These are phyloP conservation scores for Sporisorium sorghi DNA, from an alignment of 1,284 basidiomycete genomes.

Conservation along the genomic window DNA sequence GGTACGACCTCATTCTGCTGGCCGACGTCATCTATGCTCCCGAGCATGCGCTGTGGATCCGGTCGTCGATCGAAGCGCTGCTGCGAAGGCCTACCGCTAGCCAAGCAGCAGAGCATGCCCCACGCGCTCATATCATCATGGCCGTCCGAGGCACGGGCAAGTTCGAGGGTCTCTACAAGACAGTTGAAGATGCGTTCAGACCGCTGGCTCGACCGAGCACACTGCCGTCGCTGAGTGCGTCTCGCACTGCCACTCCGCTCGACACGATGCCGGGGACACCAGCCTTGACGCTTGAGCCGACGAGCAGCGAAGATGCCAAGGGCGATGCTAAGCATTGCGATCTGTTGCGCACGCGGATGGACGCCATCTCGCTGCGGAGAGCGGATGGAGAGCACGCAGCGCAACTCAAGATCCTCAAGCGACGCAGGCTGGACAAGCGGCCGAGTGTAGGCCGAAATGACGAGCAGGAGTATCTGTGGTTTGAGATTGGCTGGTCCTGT, in stretches of 20 bases:
- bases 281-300: constrained; percentile 2
- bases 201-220: neutral
- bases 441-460: constrained; percentile 37
- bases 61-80: constrained; percentile 39
- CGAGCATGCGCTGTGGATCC: constrained; percentile 46
- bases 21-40: constrained; percentile 51
- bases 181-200: constrained; percentile 43
- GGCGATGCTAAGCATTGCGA: constrained; percentile 19
- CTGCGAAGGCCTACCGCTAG: constrained; percentile 21
- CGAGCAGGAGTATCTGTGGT: constrained; percentile 54
- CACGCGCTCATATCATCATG: constrained; percentile 49
- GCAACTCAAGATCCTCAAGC: constrained; percentile 24
- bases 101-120: neutral
- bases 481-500: constrained; percentile 41
- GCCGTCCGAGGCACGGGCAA: constrained; percentile 45
- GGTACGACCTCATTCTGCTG: constrained; percentile 38
- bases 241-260: constrained; percentile 23
- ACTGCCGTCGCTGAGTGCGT: constrained; percentile 30
- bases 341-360: constrained; percentile 35
- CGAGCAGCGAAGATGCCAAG: neutral
- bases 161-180: constrained; percentile 38
- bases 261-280: constrained; percentile 46
- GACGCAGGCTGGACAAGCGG: constrained; percentile 39
- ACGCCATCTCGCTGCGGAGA: constrained; percentile 16
- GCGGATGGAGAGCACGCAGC: neutral